Evolutionary conservation across 129 eudicot genomes (phyloP).

Genomic region (Lactuca saligna): DNA sequence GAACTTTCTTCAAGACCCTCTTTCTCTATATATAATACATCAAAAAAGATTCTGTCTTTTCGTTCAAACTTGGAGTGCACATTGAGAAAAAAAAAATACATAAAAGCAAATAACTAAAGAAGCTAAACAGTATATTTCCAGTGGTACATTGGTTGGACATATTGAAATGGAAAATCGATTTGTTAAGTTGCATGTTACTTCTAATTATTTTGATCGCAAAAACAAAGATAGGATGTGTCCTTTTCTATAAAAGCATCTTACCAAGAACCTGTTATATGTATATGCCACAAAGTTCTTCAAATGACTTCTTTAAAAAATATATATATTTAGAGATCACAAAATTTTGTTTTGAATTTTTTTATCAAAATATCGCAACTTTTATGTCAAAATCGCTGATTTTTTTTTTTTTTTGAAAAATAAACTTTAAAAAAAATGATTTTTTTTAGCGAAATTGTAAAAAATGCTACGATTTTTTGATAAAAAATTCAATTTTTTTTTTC

Average conservation of each 20-base stretch:
- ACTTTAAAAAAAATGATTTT: too few species aligned
- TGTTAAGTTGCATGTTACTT: neutral
- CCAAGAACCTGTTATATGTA: neutral
- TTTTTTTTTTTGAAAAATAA: too few species aligned
- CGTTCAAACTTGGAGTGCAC: neutral
- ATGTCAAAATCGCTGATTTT: too few species aligned
- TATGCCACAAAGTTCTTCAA: neutral
- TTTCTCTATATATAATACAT: conserved; percentile 11
- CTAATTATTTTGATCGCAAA: neutral
- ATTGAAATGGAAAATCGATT: neutral
- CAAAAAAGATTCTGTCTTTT: neutral
- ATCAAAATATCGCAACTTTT: too few species aligned
- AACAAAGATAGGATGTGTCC: neutral
- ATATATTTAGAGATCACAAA: too few species aligned
- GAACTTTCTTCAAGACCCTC: neutral
- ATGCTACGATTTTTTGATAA: too few species aligned
- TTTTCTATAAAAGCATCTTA: neutral
- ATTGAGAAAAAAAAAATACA: neutral
- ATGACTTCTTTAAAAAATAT: too few species aligned
- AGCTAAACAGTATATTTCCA: neutral
- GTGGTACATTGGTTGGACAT: neutral
- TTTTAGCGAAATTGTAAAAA: too few species aligned
- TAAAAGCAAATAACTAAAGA: neutral
- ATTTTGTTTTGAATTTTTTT: too few species aligned
- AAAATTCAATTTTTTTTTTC: too few species aligned